Percentiles rank a stretch among this genome's conserved stretches.
Conservation (phyloP, 306 rosid species). For the Ziziphus jujuba region DNA sequence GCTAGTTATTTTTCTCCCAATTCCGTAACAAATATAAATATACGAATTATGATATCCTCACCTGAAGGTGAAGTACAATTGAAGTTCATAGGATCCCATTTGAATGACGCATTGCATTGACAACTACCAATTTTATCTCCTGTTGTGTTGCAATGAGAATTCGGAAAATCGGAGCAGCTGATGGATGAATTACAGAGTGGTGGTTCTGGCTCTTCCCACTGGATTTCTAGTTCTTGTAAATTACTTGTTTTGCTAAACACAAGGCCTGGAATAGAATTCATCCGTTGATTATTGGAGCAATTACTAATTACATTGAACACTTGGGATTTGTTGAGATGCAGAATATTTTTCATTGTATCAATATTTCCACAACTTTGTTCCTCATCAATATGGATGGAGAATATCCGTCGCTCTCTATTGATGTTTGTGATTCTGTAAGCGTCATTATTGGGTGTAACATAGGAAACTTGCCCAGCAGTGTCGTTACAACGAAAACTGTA, state of each 20-base stretch:
- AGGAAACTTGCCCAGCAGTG: neutral
- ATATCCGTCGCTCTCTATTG: neutral
- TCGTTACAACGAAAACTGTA: neutral
- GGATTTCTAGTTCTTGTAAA: constrained; percentile 4
- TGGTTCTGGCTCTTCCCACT: constrained; percentile 28
- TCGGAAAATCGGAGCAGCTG: constrained; percentile 33
- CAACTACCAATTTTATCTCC: constrained; percentile 25
- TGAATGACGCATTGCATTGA: constrained; percentile 25
- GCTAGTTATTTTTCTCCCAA: too few relatives aligned
- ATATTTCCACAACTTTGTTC: neutral
- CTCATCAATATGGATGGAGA: neutral
- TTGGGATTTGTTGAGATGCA: neutral
- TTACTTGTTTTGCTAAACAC: neutral
- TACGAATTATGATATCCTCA: neutral
- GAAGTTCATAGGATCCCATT: constrained; percentile 20
- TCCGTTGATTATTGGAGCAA: neutral
- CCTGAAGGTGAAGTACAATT: constrained; percentile 30
- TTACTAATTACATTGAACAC: neutral
- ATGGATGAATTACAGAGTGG: constrained; percentile 22
- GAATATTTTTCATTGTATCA: neutral
- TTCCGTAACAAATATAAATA: too few relatives aligned
- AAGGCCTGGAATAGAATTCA: neutral
- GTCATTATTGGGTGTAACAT: neutral
- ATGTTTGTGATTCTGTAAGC: constrained; percentile 8
- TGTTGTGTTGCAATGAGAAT: constrained; percentile 36